These are phyloP conservation scores for Pythium rhizo-oryzae DNA, from an alignment of 352 stramenopile species.

Conservation along the genomic window DNA sequence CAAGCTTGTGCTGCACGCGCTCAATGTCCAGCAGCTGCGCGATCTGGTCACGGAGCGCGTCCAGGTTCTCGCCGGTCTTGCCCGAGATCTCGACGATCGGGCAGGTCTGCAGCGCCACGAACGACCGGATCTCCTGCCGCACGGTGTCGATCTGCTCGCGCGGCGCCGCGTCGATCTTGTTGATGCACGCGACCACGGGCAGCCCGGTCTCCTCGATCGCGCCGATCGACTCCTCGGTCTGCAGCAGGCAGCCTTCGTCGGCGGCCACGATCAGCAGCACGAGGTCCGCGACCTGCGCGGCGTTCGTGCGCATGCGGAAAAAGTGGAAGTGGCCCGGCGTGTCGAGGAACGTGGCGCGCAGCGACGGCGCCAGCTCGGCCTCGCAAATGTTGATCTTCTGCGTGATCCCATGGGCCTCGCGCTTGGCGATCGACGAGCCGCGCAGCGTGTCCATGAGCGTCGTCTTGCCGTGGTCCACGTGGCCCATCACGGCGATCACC, in stretches of 20 bases:
- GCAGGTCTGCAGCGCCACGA: slow-evolving; percentile 76
- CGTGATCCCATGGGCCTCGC: slow-evolving; percentile 98
- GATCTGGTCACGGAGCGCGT: slow-evolving; percentile 53
- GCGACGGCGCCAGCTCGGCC: slow-evolving; percentile 79
- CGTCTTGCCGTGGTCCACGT: slow-evolving; percentile 99
- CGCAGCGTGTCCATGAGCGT: slow-evolving; percentile 98
- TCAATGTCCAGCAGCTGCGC: slow-evolving; percentile 37
- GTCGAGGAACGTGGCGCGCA: slow-evolving; percentile 96
- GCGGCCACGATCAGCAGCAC: slow-evolving; percentile 97
- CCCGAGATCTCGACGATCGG: slow-evolving; percentile 82
- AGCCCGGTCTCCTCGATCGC: slow-evolving; percentile 78
- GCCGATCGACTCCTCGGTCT: slow-evolving; percentile 97
- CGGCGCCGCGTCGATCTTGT: slow-evolving; percentile 83
- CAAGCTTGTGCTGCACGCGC: slow-evolving; percentile 36
- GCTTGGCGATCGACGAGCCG: slow-evolving; percentile 84
- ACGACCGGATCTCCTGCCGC: slow-evolving; percentile 67
- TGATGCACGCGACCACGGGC: slow-evolving; percentile 80
- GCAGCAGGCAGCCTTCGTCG: slow-evolving; percentile 98
- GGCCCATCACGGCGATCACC: slow-evolving; percentile 99
- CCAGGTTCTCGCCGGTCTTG: slow-evolving; percentile 56
- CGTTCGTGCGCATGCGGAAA: slow-evolving; percentile 96
- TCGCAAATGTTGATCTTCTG: slow-evolving; percentile 98
- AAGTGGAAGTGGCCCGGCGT: slow-evolving; percentile 99
- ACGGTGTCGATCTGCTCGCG: slow-evolving; percentile 47
- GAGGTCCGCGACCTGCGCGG: slow-evolving; percentile 98